A percentile compares a stretch with the other conserved stretches of the same genome.
phyloP scores from a whole-genome alignment of 73 alveolate species.

The Durusdinium trenchii region DNA sequence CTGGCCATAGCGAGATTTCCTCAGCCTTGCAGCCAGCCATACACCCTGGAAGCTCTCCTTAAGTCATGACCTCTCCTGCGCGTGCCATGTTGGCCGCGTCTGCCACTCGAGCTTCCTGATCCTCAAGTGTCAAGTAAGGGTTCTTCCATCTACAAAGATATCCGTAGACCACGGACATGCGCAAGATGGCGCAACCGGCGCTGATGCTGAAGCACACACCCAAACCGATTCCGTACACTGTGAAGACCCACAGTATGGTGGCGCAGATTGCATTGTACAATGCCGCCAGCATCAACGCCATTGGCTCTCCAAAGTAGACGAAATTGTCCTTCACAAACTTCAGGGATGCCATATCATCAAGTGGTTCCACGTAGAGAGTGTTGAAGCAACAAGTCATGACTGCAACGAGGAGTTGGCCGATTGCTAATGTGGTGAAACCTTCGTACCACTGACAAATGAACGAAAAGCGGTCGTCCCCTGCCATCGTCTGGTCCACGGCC shows the following conservation, averaged over 20 bases:
- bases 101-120: no score
- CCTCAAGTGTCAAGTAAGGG: constrained; percentile 5
- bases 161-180: constrained; percentile 17
- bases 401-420: constrained; percentile 32
- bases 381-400: constrained; percentile 13
- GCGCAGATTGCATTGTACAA: constrained; percentile 5
- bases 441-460: constrained; percentile 25
- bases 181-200: not conserved
- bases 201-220: constrained; percentile 50
- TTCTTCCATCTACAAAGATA: constrained; percentile 30
- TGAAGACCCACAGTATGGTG: constrained; percentile 8
- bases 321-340: constrained; percentile 43
- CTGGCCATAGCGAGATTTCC: no score
- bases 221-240: constrained; percentile 27
- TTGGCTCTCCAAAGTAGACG: constrained; percentile 29
- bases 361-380: constrained; percentile 27
- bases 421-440: not conserved
- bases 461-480: constrained; percentile 37
- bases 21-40: no score
- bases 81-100: no score
- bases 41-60: no score
- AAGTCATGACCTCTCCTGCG: no score
- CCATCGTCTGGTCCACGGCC: constrained; percentile 56
- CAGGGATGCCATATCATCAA: constrained; percentile 18
- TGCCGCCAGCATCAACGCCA: constrained; percentile 36